Evolutionary conservation across 371 early-diverging fungal genomes (phyloP).

Genomic region (Saksenaea vasiformis): DNA sequence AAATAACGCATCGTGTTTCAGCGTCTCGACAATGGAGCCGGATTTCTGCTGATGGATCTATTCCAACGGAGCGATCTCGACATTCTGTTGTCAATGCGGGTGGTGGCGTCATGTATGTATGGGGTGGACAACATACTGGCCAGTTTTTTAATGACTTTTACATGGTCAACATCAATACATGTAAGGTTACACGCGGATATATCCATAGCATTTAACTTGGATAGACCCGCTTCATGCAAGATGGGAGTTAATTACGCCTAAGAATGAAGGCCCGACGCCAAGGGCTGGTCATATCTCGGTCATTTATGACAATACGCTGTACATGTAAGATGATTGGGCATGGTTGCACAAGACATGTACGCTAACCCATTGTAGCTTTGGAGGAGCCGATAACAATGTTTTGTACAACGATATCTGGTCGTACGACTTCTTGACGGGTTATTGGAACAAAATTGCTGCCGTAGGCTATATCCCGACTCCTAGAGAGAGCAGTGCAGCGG

Average conservation of each 20-base stretch:
- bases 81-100: conserved; percentile 67
- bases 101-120: conserved; percentile 69
- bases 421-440: conserved; percentile 56
- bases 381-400: conserved; percentile 70
- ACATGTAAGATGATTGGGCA: conserved; percentile 47
- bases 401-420: conserved; percentile 80
- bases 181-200: conserved; percentile 25
- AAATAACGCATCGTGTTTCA: too few species aligned
- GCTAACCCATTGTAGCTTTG: conserved; percentile 54
- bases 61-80: conserved; percentile 67
- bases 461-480: conserved; percentile 68
- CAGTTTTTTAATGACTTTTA: conserved; percentile 70
- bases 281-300: conserved; percentile 63
- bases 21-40: conserved; percentile 51
- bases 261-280: conserved; percentile 57
- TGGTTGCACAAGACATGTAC: conserved; percentile 4
- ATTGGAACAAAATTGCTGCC: conserved; percentile 64
- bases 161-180: conserved; percentile 64
- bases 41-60: conserved; percentile 53
- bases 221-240: conserved; percentile 36
- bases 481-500: conserved; percentile 66
- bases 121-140: conserved; percentile 73
- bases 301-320: conserved; percentile 57
- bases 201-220: background rate
- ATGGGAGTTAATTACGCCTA: conserved; percentile 52